Base-by-base conservation (phyloP, 177 flowering plant genomes). In the Vitis hybrid region DNA sequence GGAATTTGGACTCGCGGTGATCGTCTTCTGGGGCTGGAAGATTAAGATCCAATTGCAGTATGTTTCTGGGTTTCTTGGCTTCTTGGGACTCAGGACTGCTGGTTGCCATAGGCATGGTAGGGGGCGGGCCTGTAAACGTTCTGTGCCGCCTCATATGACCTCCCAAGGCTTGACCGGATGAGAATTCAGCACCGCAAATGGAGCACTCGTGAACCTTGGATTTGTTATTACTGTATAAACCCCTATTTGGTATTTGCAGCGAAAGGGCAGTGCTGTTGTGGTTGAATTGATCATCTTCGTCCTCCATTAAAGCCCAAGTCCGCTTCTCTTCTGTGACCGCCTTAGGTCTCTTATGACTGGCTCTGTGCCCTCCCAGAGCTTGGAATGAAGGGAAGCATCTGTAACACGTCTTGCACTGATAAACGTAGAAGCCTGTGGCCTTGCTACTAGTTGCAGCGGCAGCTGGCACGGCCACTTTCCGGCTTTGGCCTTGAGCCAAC, bases 111-210 rank as follows among this genome's bases (percentile, higher is more conserved):
- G 55, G 64, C 52, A 12, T 48, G 8, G 55, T 61, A 2, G 60
- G 14, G 1, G 68, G 29, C 29, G 29, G 29, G 29, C 29, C 29
- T 26, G 57, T 26, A 14, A 77, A 18, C 5, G 81, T 59, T 64
- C 89, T 69, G 66, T 87, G 90, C 60, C 90, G 67, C 68, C 89
- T 78, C 90, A 87, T 87, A 60, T 87, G 90, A 15, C 90, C 90
- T 1, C 90, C 90, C 26, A 87, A 71, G 16, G 90, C 89, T 62
- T 87, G 90, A 0, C 90, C 90, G 10, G 90, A 87, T 3, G 81
- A 77, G 70, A 87, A 87, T 62, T 77, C 85, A 0, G 89, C 86
- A 1, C 89, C 87, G 62, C 90, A 87, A 1, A 85, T 68, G 1
- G 86, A 78, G 60, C 90, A 87, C 67, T 84, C 89, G 10, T 87